Base-by-base conservation (phyloP, 176 grass and related monocot species). In the Rhynchospora breviuscula region DNA sequence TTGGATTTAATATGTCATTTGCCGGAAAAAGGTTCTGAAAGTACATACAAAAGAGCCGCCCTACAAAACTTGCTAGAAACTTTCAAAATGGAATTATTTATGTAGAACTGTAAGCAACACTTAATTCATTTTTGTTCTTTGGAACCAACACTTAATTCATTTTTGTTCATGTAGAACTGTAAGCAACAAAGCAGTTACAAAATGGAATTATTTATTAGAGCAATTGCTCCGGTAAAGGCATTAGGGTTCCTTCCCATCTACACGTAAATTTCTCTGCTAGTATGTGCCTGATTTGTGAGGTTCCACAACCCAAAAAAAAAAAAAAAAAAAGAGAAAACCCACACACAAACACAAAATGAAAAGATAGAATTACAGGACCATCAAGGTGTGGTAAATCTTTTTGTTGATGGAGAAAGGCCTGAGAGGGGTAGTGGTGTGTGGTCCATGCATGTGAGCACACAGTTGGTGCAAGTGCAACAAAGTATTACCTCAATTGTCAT, bases 381-480 rank as follows among this genome's bases (percentile, higher is more conserved):
- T 75, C 25, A 33, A 54, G 23, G 18, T 53, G 22, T 18, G 67
- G 17, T 45, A 67, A 40, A 61, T 80, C 40, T 65, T 47, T 46
- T 52, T 70, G 80, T 8, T 51, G 46, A 56, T 72, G n/a, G 57
- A 81, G 47, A 65, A 35, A 23, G 47, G 25, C 31, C 29, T 70
- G 45, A 49, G 52, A 59, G 31, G 35, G 23, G n/a, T 72, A 31
- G 72, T 76, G 72, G 25, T 31, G 23, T 53, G 45, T 75, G 71
- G 71, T 29, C 71, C 71, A 52, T 53, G 78, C 84, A 88, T 62
- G 78, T 79, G 65, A 78, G 33, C 80, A 85, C 85, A 87, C 90
- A 87, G 73, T 57, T 0, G 3, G 54, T 78, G 49, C 51, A 71
- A 40, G 54, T 78, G 49, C 51, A 71, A 40, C 22, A 10, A 45